Base-by-base conservation (phyloP, 306 rosid genomes). In the Trifolium subterraneum region DNA sequence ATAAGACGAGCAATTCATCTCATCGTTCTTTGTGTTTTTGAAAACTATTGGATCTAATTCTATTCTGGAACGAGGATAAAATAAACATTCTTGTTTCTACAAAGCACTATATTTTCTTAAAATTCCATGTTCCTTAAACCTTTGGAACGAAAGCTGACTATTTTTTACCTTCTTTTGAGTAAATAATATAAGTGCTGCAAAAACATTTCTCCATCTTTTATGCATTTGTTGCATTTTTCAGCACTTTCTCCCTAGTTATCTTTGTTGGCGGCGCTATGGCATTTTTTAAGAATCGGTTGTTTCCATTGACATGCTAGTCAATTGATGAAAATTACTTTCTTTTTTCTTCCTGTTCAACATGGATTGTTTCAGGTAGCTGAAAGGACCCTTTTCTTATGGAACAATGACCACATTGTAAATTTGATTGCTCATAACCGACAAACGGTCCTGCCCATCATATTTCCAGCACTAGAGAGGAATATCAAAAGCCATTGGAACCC, bases 361-460 rank as follows among this genome's bases (percentile, higher is more conserved):
- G 31, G 56, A 74, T 70, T 59, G 51, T 76, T 86, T 66, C 93
- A 94, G 98, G 98, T 94, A 62, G 86, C 98, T 79, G 98, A 94
- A 81, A 94, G 97, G 88, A 88, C 91, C 45, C 96, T 94, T 78
- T 90, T 90, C 96, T 85, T 91, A 44, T 94, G 98, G 98, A 94
- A 91, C 86, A 94, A 90, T 11, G 97, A 90, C 74, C 90, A 84
- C 68, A 86, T 91, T 42, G 87, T 91, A 52, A 90, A 86, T 90
- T 82, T 91, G 82, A 87, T 91, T 45, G 93, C 88, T 3, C 94
- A 90, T 77, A 91, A 94, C 75, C 90, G 95, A 9, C 89, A 87
- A 36, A 92, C 83, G 79, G 87, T 94, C 78, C 80, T 94, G 75
- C 96, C 99, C 41, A 66, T 92, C 78, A 54, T 91, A 71, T 84